These are phyloP conservation scores for Nepenthes alata DNA, from an alignment of 179 eudicot species.

Conservation along the genomic window DNA sequence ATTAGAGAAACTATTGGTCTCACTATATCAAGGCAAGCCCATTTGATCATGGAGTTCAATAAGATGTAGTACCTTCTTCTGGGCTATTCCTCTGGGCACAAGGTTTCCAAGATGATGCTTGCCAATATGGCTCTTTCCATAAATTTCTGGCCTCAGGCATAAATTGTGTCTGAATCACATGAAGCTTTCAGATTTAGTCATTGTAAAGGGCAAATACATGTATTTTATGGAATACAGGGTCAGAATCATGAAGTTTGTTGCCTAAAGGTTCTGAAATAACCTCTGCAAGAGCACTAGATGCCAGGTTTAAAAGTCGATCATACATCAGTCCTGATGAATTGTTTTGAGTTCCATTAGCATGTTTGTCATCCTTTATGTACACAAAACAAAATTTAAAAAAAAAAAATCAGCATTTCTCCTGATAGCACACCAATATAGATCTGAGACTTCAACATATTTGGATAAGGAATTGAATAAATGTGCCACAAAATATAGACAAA, in stretches of 20 bases:
- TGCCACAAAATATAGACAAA: background rate
- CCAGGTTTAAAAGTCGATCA: constrained; percentile 52
- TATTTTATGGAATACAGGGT: no score
- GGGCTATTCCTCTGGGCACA: constrained; percentile 47
- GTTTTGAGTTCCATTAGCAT: constrained; percentile 14
- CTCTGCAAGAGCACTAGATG: constrained; percentile 55
- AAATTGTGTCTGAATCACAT: constrained; percentile 39
- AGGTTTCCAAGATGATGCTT: constrained; percentile 58
- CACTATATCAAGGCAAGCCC: background rate
- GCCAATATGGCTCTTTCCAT: constrained; percentile 46
- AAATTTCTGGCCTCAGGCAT: constrained; percentile 20
- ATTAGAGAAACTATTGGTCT: background rate
- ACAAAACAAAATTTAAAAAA: constrained; percentile 9
- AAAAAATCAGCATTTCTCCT: constrained; percentile 9
- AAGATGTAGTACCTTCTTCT: constrained; percentile 22
- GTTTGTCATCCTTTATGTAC: constrained; percentile 22
- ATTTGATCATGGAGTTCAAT: no score
- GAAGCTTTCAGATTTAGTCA: background rate
- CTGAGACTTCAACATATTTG: background rate
- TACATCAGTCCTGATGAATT: constrained; percentile 48
- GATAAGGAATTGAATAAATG: no score
- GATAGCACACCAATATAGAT: constrained; percentile 1
- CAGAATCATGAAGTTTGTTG: no score
- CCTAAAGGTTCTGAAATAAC: constrained; percentile 14
- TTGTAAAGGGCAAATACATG: no score